These are phyloP conservation scores for Fusarium chuoi DNA, from an alignment of 2,329 filamentous ascomycete genomes.

Conservation along the genomic window DNA sequence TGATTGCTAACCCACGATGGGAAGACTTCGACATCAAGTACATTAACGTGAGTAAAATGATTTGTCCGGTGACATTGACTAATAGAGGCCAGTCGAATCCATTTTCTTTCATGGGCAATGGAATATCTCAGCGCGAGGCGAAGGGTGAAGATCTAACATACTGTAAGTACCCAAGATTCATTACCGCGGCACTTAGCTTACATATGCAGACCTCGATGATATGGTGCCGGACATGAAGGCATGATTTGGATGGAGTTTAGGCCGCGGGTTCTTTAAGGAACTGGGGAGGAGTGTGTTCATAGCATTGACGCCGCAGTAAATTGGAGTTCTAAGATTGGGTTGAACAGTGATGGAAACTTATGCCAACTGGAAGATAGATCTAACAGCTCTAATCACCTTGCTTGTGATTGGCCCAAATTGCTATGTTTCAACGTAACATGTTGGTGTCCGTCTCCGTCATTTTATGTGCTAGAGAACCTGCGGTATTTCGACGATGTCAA, in stretches of 20 bases:
- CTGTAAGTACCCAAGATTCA: neutral
- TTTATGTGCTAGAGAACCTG: rapidly evolving
- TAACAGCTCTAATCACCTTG: neutral
- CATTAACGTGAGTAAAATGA: neutral
- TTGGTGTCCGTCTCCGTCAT: neutral
- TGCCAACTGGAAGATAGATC: no score
- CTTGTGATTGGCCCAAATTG: rapidly evolving
- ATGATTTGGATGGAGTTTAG: neutral
- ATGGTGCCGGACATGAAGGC: rapidly evolving
- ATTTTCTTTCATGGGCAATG: neutral
- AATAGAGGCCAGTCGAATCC: neutral
- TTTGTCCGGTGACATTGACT: rapidly evolving
- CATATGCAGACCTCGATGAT: neutral
- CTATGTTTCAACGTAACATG: neutral
- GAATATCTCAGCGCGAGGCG: neutral
- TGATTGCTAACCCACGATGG: neutral
- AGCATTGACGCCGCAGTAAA: neutral
- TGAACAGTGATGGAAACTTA: neutral
- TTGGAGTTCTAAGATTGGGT: no score
- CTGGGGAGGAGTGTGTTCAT: rapidly evolving
- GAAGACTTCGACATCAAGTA: neutral
- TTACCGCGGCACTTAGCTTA: neutral
- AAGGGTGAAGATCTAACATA: neutral
- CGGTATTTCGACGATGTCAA: no score
- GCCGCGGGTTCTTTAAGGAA: neutral